Base-by-base conservation (phyloP, 2,329 filamentous ascomycete species). In the Colletotrichum sansevieriae region DNA sequence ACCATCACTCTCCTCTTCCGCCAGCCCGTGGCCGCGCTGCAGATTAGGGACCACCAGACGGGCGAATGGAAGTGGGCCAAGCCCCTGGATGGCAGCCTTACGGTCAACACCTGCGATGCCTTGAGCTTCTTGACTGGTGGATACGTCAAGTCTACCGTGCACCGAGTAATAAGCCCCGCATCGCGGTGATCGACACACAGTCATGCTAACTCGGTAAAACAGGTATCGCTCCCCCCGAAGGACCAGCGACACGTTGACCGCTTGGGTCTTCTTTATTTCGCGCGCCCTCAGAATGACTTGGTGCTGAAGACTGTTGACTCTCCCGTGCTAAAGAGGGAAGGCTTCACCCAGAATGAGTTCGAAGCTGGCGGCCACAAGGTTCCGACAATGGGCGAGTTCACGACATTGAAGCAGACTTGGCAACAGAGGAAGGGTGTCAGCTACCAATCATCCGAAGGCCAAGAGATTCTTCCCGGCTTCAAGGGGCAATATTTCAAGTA, bases 1-100 rank as follows among this genome's bases (percentile, higher is more conserved):
- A 84, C 84, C 0, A 79, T 88, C 0, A 89, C 87, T 0, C 77
- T 89, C 3, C 80, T 89, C 0, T 89, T 90, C 78, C 80, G 86
- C 0, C 87, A 89, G 69, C 87, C 87, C 0, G 83, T 89, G 1
- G 85, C 86, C 0, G 86, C 83, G 0, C 78, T 89, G 1, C 87
- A 90, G 71, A 86, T 89, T 55, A 74, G 73, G 29, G 83, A 84
- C 18, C 81, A 82, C n/a, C 76, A 81, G 0, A 78, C 82, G 0
- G 80, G 80, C 1, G 67, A 82, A 3, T 87, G 85, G 84, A 86
- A 83, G 44, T 87, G 81, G 77, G 84, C 85, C 0, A 79, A 79
- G 20, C 82, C 84, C 0, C 79, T 85, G 2, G 79, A 84, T 7
- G 84, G 83, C 0, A 85, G 82, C 0, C 80, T 87, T 9, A 86